Evolutionary conservation across 1,284 basidiomycete species (phyloP), one percentile per base, ranked within the genome.

Genomic region (Mycosarcoma mackinlayi): DNA sequence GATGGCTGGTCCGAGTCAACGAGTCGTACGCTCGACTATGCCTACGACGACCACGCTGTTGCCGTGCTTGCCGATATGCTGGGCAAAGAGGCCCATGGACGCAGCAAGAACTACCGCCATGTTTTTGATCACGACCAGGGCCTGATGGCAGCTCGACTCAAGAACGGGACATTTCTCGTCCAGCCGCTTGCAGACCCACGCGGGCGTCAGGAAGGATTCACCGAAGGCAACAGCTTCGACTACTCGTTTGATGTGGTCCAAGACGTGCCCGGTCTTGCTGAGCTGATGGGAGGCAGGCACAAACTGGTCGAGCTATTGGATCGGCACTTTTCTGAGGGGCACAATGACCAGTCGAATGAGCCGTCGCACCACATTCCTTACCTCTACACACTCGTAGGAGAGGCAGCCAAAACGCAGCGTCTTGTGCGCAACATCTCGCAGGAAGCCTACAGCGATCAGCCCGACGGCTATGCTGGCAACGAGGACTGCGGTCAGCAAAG

Each of bases 401-500:
- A 88, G 0, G 88, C 91, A 0, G 87, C 86, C 45, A 89, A 88
- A 73, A 86, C 90, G 0, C 91, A 92, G 80, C 86, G 87, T 56
- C 87, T 87, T n/a, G 86, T 92, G 3, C 86, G 89, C 24, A 84
- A 88, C 53, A 88, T 93, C 40, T 89, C 89, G 0, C 49, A 80
- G 42, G 81, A 79, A 2, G 86, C 91, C 78, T 92, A 91, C 80
- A 89, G 90, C 69, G 87, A 88, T 53, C 88, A 88, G 1, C 86
- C 88, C 3, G 86, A 86, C 52, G 90, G 90, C 7, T 84, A 91
- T 3, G 87, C 88, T 11, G 90, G 90, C 88, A 93, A 93, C 76
- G 92, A 93, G 80, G 92, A 93, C 75, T 92, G 91, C 72, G 91
- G 92, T 0, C 92, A 93, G 80, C 92, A 92, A 90, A 91, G 89